Conservation (phyloP, 495 filamentous ascomycete species). For the Lichenothelia convexa region DNA sequence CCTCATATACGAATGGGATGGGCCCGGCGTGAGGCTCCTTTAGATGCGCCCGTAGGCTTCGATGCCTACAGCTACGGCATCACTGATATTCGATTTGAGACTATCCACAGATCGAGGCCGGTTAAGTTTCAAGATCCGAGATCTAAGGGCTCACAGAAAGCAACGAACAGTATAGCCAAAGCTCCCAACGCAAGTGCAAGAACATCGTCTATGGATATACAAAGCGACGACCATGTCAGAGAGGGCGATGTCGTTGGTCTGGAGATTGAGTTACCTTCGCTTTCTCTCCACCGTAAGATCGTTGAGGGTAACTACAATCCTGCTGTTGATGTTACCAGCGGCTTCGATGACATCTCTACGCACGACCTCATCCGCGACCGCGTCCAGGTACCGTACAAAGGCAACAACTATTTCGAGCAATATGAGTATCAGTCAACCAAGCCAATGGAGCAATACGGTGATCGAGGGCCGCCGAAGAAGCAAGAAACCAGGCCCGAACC, state of each 20-base stretch:
- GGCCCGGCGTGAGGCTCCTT: conserved; percentile 71
- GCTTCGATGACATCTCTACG: conserved; percentile 26
- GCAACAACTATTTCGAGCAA: conserved; percentile 84
- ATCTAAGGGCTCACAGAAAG: conserved; percentile 16
- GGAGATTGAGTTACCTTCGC: conserved; percentile 74
- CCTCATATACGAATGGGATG: conserved; percentile 76
- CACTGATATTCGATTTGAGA: conserved; percentile 73
- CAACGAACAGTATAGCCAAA: conserved; percentile 10
- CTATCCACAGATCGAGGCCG: conserved; percentile 82
- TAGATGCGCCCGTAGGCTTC: conserved; percentile 86
- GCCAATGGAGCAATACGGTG: conserved; percentile 71
- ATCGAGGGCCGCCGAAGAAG: conserved; percentile 38
- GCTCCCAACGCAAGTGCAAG: conserved; percentile 42
- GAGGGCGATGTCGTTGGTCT: conserved; percentile 93
- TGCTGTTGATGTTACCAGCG: conserved; percentile 45
- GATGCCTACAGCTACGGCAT: conserved; percentile 95
- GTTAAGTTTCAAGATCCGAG: conserved; percentile 55
- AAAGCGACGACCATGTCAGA: conserved; percentile 21
- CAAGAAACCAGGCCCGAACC: conserved; percentile 27
- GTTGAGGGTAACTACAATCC: conserved; percentile 76
- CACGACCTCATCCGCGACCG: conserved; percentile 82
- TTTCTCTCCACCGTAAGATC: conserved; percentile 70
- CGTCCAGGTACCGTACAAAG: conserved; percentile 83
- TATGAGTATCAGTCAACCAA: conserved; percentile 81
- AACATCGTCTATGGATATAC: conserved; percentile 12